A percentile compares a stretch with the other conserved stretches of the same genome.
Evolutionary conservation across 768 basidiomycete species (phyloP).

Genomic region (Pleurotus ostreatus): DNA sequence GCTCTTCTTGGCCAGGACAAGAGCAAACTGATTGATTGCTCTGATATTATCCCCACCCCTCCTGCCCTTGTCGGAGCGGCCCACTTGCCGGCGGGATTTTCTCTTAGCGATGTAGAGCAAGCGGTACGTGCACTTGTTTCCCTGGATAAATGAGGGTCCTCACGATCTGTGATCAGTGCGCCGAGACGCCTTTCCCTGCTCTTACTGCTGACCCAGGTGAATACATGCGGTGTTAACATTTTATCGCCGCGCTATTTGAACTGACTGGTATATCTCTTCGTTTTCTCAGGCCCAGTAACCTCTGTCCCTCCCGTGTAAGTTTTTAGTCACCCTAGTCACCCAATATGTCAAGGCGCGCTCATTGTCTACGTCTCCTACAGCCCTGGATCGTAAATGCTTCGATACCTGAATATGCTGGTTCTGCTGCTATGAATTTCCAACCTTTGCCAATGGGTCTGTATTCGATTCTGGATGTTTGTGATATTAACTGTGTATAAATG

Average conservation of each 20-base stretch:
- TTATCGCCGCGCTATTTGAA: background rate
- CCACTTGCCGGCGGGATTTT: conserved; percentile 28
- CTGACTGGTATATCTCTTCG: background rate
- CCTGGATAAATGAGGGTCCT: conserved; percentile 15
- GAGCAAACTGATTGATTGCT: conserved; percentile 35
- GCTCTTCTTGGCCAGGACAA: conserved; percentile 36
- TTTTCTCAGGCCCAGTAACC: conserved; percentile 17
- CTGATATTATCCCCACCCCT: conserved; percentile 38
- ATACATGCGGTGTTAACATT: background rate
- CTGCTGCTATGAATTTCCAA: too few relatives aligned
- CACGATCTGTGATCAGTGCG: conserved; percentile 22
- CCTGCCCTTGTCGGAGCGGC: conserved; percentile 20
- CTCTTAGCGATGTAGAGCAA: conserved; percentile 24
- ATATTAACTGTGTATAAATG: too few relatives aligned
- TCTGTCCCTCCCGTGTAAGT: conserved; percentile 28
- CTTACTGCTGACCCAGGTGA: conserved; percentile 25
- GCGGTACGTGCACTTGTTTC: conserved; percentile 15
- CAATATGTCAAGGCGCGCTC: too few relatives aligned
- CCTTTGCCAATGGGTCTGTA: too few relatives aligned
- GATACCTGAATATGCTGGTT: too few relatives aligned
- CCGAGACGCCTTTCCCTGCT: conserved; percentile 29
- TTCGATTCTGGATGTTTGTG: too few relatives aligned
- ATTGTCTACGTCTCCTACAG: too few relatives aligned
- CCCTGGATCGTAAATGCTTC: too few relatives aligned
- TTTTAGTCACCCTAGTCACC: background rate